Base-by-base conservation (phyloP, 2,329 filamentous ascomycete genomes). In the Cordyceps fumosorosea region DNA sequence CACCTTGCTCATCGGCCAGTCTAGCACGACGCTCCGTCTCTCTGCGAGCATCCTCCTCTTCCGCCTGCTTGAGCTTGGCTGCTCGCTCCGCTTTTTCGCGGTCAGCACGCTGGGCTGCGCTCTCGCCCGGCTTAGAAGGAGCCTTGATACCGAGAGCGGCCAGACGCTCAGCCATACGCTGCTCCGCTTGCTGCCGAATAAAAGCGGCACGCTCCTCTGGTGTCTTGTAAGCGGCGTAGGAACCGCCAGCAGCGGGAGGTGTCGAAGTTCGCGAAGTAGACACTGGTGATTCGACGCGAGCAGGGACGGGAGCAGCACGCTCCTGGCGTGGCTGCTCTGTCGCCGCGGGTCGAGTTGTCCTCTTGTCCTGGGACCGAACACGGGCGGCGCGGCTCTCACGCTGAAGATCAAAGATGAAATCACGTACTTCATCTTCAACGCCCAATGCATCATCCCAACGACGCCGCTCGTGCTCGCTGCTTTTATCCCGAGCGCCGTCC, bases 381-480 rank as follows among this genome's bases (percentile, higher is more conserved):
- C 88, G 87, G 59, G 90, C 82, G 66, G 91, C 83, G 66, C 92
- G 86, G 73, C 91, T 96, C 65, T 88, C 90, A 64, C 93, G 87
- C 73, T 97, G 93, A 59, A 99, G 79, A 68, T 98, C 95, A 72
- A 95, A 98, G 73, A 99, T 99, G 75, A 99, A 98, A 71, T 99
- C 95, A 70, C 92, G 91, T 65, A 98, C 89, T 70, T 96, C 92
- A 70, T 99, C 93, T 72, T 99, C 95, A 32, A 99, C 95, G 32
- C 95, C 95, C 44, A 99, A 82, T 11, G 87, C 95, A 75, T 99
- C 95, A 69, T 99, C 92, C 95, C 95, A 99, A 65, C 95, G 86
- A 65, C 95, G 87, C 69, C 86, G 88, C 78, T 99, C 95, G 72
- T 97, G 93, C 75, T 97, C 91, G 65, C 87, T 90, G 3, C 87